These are phyloP conservation scores for Carex parvula DNA, from an alignment of 176 grass and related monocot genomes.

Conservation along the genomic window DNA sequence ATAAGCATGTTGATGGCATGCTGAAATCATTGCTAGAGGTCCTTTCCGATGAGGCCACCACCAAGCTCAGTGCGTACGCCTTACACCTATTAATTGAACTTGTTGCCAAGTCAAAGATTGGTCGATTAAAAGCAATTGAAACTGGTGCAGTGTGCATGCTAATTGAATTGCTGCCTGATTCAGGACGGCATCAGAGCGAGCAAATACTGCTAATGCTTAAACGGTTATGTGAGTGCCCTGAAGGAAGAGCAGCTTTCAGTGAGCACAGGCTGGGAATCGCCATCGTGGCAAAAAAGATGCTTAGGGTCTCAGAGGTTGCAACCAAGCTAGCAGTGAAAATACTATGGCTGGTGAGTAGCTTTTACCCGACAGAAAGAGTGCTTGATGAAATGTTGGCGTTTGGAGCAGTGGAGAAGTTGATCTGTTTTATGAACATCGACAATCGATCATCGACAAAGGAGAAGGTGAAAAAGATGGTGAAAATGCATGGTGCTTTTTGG, in stretches of 20 bases:
- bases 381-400: slow-evolving; percentile 46
- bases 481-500: slow-evolving; percentile 53
- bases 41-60: slow-evolving; percentile 58
- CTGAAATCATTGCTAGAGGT: slow-evolving; percentile 78
- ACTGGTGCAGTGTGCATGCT: slow-evolving; percentile 60
- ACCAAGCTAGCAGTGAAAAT: slow-evolving; percentile 72
- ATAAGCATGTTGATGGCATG: slow-evolving; percentile 37
- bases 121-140: slow-evolving; percentile 45
- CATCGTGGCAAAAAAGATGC: slow-evolving; percentile 50
- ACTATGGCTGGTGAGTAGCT: slow-evolving; percentile 57
- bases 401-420: slow-evolving; percentile 44
- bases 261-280: slow-evolving; percentile 62
- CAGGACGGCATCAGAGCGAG: slow-evolving; percentile 46
- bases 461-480: slow-evolving; percentile 51
- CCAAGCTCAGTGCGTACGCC: slow-evolving; percentile 65
- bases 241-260: slow-evolving; percentile 62
- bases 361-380: slow-evolving; percentile 49
- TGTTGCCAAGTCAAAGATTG: slow-evolving; percentile 31
- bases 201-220: slow-evolving; percentile 66
- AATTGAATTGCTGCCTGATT: slow-evolving; percentile 71
- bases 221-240: slow-evolving; percentile 61
- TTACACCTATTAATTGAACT: slow-evolving; percentile 60
- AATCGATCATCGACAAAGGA: slow-evolving; percentile 51
- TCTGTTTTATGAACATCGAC: slow-evolving; percentile 54
- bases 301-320: slow-evolving; percentile 64